Percentiles rank a stretch among this genome's conserved stretches.
Evolutionary conservation across 345 rosid species (phyloP).

Genomic region (Gossypium bickii): DNA sequence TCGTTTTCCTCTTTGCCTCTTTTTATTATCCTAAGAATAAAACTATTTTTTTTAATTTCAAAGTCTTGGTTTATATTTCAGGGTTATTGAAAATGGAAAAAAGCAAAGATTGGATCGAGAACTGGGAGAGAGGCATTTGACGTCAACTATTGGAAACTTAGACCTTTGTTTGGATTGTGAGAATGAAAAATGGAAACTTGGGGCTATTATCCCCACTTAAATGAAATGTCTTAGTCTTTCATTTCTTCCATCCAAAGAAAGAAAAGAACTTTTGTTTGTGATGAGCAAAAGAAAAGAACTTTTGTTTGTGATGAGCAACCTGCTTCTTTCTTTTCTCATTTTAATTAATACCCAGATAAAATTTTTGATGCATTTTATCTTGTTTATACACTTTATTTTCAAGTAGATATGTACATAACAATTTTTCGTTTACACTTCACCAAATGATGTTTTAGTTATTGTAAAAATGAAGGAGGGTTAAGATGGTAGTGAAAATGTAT

Average conservation of each 20-base stretch:
- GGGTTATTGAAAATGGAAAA: too few species aligned
- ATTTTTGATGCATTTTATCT: background rate
- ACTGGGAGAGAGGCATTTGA: background rate
- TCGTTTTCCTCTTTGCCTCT: too few species aligned
- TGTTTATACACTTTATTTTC: background rate
- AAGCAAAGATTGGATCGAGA: background rate
- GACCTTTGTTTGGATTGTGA: background rate
- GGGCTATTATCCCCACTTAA: background rate
- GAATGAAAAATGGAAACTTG: background rate
- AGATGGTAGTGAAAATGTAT: background rate
- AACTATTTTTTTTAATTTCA: too few species aligned
- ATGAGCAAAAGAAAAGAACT: too few species aligned
- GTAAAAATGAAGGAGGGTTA: background rate
- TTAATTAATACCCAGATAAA: background rate
- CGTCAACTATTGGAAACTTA: background rate
- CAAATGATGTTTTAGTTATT: background rate
- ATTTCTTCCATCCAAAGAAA: background rate
- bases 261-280: background rate
- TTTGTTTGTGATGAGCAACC: background rate
- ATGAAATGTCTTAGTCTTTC: background rate
- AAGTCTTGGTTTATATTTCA: too few species aligned
- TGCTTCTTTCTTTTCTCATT: background rate
- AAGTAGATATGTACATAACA: background rate
- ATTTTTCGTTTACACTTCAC: background rate
- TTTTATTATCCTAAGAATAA: too few species aligned